phyloP scores from a whole-genome alignment of 2,329 filamentous ascomycete species.

The Cladobotryum mycophilum region DNA sequence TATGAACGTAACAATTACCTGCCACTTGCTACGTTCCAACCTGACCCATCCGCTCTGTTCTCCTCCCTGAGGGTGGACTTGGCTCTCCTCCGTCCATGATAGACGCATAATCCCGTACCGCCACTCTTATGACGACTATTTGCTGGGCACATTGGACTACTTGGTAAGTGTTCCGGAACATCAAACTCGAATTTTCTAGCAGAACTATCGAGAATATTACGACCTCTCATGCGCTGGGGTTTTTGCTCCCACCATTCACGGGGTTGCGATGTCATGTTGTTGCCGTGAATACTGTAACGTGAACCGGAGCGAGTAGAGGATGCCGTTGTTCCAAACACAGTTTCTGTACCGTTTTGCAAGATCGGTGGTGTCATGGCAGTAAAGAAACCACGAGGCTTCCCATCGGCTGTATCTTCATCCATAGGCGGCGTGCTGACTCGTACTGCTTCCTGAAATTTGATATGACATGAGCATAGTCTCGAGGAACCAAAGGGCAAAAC shows the following conservation, averaged over 20 bases:
- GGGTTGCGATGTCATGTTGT: conserved; percentile 18
- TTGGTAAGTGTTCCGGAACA: conserved; percentile 45
- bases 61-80: conserved; percentile 16
- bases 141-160: conserved; percentile 45
- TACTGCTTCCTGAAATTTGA: conserved; percentile 37
- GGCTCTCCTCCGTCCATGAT: conserved; percentile 35
- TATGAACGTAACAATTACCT: background rate
- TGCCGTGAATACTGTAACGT: conserved; percentile 16
- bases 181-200: conserved; percentile 38
- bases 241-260: conserved; percentile 33
- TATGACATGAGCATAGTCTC: background rate
- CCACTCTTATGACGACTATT: conserved; percentile 38
- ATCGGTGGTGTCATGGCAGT: conserved; percentile 31
- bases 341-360: conserved; percentile 2
- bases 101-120: conserved; percentile 45
- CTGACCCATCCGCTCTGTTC: conserved; percentile 17
- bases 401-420: conserved; percentile 31
- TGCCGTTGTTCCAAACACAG: background rate
- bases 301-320: conserved; percentile 12
- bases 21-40: background rate
- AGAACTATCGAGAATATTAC: conserved; percentile 12
- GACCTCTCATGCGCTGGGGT: conserved; percentile 18
- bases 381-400: conserved; percentile 37
- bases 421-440: conserved; percentile 42
- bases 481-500: conserved; percentile 4